Percentiles rank a stretch among this genome's conserved stretches.
phyloP scores from a whole-genome alignment of 495 filamentous ascomycete species.

The Aspergillus incahuasiensis region DNA sequence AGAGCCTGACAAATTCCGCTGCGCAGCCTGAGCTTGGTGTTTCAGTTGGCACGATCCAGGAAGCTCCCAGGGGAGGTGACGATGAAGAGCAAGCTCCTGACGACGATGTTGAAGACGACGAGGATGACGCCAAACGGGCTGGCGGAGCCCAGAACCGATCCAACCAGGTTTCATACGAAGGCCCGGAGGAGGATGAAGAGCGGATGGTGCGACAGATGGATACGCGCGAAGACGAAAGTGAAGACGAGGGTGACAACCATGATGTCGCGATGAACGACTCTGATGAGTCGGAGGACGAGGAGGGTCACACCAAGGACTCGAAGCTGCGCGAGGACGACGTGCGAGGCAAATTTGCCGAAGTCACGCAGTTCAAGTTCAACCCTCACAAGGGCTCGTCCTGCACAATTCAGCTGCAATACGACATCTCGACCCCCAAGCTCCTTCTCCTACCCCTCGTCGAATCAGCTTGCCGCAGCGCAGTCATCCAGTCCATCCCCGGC shows the following conservation, averaged over 20 bases:
- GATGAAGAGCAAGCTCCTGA: slow-evolving; percentile 61
- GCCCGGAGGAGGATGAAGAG: slow-evolving; percentile 86
- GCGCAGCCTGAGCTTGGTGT: slow-evolving; percentile 79
- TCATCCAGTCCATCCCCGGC: slow-evolving; percentile 81
- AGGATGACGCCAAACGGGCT: slow-evolving; percentile 80
- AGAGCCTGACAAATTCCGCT: slow-evolving; percentile 54
- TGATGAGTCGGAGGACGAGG: slow-evolving; percentile 38
- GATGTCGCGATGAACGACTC: slow-evolving; percentile 33
- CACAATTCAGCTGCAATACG: slow-evolving; percentile 79
- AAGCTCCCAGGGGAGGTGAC: slow-evolving; percentile 47
- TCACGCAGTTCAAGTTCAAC: slow-evolving; percentile 78
- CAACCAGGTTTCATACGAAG: slow-evolving; percentile 84
- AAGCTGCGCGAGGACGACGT: slow-evolving; percentile 61
- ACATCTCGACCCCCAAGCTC: slow-evolving; percentile 76
- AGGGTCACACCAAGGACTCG: slow-evolving; percentile 32
- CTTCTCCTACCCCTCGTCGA: slow-evolving; percentile 89
- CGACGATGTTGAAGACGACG: slow-evolving; percentile 70
- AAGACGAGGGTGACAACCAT: slow-evolving; percentile 29
- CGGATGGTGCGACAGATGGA: slow-evolving; percentile 53
- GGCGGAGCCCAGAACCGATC: slow-evolving; percentile 67
- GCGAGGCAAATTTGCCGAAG: slow-evolving; percentile 56
- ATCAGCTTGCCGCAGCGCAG: slow-evolving; percentile 62
- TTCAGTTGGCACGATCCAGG: slow-evolving; percentile 64
- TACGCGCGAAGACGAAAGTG: slow-evolving; percentile 38
- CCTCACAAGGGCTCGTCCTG: slow-evolving; percentile 66